Conservation (phyloP, 768 basidiomycete species). For the Suillus plorans region DNA sequence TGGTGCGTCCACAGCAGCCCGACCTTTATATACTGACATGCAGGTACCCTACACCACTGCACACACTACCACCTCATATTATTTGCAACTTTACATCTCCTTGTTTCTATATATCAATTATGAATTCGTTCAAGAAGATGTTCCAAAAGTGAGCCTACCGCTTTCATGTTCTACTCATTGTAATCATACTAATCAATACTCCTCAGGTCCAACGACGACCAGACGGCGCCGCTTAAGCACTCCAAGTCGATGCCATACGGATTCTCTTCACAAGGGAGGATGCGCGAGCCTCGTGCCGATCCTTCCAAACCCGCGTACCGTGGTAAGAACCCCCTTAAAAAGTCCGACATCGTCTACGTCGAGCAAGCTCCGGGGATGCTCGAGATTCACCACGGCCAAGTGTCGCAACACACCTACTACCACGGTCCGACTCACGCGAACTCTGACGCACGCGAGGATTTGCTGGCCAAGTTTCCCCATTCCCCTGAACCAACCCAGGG, state of each 20-base stretch:
- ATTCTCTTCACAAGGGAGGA: constrained; percentile 5
- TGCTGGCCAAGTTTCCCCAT: constrained; percentile 11
- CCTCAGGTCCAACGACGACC: constrained; percentile 8
- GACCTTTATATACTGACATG: not conserved
- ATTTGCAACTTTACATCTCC: not conserved
- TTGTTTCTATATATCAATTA: not conserved
- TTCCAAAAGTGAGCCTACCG: constrained; percentile 10
- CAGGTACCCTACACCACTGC: not conserved
- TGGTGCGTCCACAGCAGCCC: constrained; percentile 1
- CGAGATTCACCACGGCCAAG: not conserved
- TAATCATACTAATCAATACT: not conserved
- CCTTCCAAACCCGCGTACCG: constrained; percentile 8
- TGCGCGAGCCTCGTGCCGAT: not conserved
- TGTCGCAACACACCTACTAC: not conserved
- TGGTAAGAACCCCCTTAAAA: constrained; percentile 13
- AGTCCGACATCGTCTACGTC: constrained; percentile 9
- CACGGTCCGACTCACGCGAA: not conserved
- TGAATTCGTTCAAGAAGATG: not conserved
- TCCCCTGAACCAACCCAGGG: constrained; percentile 10
- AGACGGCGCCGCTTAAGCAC: constrained; percentile 8
- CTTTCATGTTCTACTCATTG: not conserved
- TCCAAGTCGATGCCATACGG: constrained; percentile 13
- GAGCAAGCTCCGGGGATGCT: constrained; percentile 7
- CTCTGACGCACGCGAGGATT: not conserved
- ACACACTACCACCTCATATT: not conserved